Percentiles rank a stretch among this genome's conserved stretches.
These are phyloP conservation scores for Glycyrrhiza uralensis DNA, from an alignment of 306 rosid genomes.

Conservation along the genomic window DNA sequence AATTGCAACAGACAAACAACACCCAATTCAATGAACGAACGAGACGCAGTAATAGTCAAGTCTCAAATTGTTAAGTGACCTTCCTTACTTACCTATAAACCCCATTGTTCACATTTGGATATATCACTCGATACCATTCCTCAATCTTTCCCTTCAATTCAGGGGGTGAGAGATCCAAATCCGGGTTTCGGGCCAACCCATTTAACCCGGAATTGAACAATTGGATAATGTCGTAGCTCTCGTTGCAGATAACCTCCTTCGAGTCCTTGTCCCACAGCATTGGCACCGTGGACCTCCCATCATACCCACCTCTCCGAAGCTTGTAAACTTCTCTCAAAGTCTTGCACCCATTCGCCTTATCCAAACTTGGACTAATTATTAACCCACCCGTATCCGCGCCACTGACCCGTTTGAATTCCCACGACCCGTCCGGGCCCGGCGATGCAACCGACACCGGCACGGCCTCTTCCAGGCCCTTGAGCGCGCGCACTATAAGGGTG, in stretches of 20 bases:
- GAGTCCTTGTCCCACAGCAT: conserved; percentile 63
- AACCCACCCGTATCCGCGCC: not conserved
- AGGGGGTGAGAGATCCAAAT: conserved; percentile 64
- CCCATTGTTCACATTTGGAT: conserved; percentile 84
- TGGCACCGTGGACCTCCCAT: conserved; percentile 77
- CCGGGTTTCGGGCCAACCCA: conserved; percentile 54
- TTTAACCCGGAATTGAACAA: conserved; percentile 70
- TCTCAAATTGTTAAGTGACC: not conserved
- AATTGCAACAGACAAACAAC: not conserved
- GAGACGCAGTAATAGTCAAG: not conserved
- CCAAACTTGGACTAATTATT: conserved; percentile 46
- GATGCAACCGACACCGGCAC: conserved; percentile 68
- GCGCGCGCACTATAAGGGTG: conserved; percentile 73
- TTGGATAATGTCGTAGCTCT: conserved; percentile 71
- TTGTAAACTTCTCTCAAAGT: conserved; percentile 71
- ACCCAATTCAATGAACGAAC: not conserved
- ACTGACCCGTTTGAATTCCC: conserved; percentile 52
- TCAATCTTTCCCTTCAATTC: conserved; percentile 57
- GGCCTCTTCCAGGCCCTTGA: conserved; percentile 73
- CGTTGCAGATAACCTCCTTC: conserved; percentile 72
- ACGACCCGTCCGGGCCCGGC: conserved; percentile 77
- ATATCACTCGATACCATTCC: conserved; percentile 72
- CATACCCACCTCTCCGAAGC: conserved; percentile 59
- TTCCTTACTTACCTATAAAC: conserved; percentile 64
- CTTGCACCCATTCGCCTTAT: conserved; percentile 53